Evolutionary conservation across 768 basidiomycete species (phyloP).

Genomic region (Leccinum incarnatum): DNA sequence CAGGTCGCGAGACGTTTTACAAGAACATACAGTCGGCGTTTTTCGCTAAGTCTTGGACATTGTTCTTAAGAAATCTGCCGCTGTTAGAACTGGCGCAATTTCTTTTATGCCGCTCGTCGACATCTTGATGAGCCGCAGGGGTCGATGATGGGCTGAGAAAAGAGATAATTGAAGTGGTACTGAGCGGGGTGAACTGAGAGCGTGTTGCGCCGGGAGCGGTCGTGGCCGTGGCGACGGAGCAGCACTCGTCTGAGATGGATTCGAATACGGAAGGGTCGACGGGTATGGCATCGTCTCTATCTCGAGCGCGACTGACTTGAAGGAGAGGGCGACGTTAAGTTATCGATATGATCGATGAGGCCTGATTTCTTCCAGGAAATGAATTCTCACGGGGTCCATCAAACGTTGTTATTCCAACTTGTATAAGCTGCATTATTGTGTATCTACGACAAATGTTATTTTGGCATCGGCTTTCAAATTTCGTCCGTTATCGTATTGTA

Average conservation of each 20-base stretch:
- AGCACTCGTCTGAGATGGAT: constrained; percentile 26
- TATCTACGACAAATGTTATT: too few species aligned
- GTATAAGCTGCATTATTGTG: too few species aligned
- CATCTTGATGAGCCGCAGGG: constrained; percentile 35
- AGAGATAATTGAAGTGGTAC: neutral
- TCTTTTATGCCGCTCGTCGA: constrained; percentile 92
- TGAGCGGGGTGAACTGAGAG: constrained; percentile 20
- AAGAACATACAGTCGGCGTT: constrained; percentile 76
- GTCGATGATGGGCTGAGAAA: neutral
- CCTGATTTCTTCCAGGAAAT: too few species aligned
- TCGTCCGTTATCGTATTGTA: too few species aligned
- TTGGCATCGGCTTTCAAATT: too few species aligned
- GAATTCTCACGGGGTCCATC: too few species aligned
- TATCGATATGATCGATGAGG: too few species aligned
- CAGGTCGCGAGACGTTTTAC: neutral
- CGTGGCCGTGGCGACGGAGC: constrained; percentile 13
- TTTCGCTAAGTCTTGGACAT: constrained; percentile 94
- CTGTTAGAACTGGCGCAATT: constrained; percentile 98
- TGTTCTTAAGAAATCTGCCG: constrained; percentile 87
- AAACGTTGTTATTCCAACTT: too few species aligned
- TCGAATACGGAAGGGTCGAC: constrained; percentile 20
- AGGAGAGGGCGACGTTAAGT: constrained; percentile 36
- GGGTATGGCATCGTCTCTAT: constrained; percentile 34
- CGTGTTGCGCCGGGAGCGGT: neutral
- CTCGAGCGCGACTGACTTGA: constrained; percentile 31